phyloP scores from a whole-genome alignment of 2,329 filamentous ascomycete genomes.

The Calonectria montana region DNA sequence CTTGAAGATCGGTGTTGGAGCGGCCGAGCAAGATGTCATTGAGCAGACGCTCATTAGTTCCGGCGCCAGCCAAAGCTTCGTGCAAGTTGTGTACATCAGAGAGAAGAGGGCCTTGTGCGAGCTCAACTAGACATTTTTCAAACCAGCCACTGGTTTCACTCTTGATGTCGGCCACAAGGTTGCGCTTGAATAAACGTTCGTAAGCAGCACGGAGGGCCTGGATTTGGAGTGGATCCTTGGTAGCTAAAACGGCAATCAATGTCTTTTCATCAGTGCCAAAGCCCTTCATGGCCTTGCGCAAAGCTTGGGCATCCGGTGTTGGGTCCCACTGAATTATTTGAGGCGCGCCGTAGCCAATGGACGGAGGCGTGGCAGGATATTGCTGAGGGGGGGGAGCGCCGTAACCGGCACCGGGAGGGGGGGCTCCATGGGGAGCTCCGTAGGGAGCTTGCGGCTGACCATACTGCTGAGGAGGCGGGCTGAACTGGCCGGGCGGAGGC shows the following conservation, averaged over 20 bases:
- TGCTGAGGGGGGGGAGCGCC: conserved; percentile 44
- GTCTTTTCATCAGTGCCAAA: conserved; percentile 89
- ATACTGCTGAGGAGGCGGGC: conserved; percentile 47
- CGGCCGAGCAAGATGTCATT: conserved; percentile 88
- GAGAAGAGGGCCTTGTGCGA: conserved; percentile 82
- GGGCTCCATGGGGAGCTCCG: conserved; percentile 24
- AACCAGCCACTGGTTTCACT: conserved; percentile 83
- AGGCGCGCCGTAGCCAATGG: conserved; percentile 79
- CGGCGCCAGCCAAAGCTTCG: conserved; percentile 79
- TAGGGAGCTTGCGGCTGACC: conserved; percentile 23
- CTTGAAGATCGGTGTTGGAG: conserved; percentile 87
- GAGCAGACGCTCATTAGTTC: conserved; percentile 87
- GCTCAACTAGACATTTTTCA: conserved; percentile 77
- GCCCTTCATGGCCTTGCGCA: conserved; percentile 90
- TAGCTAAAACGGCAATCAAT: conserved; percentile 76
- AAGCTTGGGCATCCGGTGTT: conserved; percentile 73
- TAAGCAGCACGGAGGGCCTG: conserved; percentile 76
- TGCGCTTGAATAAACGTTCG: conserved; percentile 71
- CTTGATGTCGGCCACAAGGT: conserved; percentile 80
- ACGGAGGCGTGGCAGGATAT: conserved; percentile 70
- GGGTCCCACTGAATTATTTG: conserved; percentile 78
- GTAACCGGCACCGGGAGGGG: conserved; percentile 42
- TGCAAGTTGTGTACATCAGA: conserved; percentile 79
- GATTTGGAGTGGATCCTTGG: conserved; percentile 83
- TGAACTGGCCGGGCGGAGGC: conserved; percentile 51